Percentiles rank a stretch among this genome's conserved stretches.
These are phyloP conservation scores for Physcomitrellopsis africana DNA, from an alignment of 225 moss, liverwort and hornwort species.

Conservation along the genomic window DNA sequence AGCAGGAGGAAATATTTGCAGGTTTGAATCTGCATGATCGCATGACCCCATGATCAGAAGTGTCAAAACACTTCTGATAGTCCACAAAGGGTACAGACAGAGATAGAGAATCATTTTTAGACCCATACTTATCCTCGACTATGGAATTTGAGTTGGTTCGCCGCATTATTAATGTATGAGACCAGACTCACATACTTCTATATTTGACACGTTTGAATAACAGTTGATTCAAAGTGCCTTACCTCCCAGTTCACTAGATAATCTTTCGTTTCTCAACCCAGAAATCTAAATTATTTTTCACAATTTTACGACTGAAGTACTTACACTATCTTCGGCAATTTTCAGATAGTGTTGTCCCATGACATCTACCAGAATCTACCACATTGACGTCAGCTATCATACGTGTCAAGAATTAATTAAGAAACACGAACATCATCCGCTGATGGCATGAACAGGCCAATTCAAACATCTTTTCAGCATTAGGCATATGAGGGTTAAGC, in stretches of 20 bases:
- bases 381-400: conserved; percentile 8
- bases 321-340: background rate
- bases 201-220: background rate
- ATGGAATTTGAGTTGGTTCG: conserved; percentile 13
- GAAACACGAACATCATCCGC: background rate
- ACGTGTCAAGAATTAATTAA: background rate
- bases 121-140: conserved; percentile 21
- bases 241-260: conserved; percentile 1
- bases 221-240: conserved; percentile 18
- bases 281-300: background rate
- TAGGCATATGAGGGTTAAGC: background rate
- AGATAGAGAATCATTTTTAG: conserved; percentile 17
- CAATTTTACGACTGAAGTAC: background rate
- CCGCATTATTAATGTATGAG: background rate
- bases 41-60: conserved; percentile 52
- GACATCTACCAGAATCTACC: conserved; percentile 18
- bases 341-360: background rate
- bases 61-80: conserved; percentile 52
- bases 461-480: too few species aligned
- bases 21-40: conserved; percentile 82
- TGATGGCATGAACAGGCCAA: too few species aligned
- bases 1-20: conserved; percentile 93
- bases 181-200: background rate
- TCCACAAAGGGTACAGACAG: conserved; percentile 39
- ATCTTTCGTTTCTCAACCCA: background rate